Evolutionary conservation across 768 basidiomycete genomes (phyloP), one percentile per base, ranked within the genome.

Genomic region (Pleurotus tuoliensis): DNA sequence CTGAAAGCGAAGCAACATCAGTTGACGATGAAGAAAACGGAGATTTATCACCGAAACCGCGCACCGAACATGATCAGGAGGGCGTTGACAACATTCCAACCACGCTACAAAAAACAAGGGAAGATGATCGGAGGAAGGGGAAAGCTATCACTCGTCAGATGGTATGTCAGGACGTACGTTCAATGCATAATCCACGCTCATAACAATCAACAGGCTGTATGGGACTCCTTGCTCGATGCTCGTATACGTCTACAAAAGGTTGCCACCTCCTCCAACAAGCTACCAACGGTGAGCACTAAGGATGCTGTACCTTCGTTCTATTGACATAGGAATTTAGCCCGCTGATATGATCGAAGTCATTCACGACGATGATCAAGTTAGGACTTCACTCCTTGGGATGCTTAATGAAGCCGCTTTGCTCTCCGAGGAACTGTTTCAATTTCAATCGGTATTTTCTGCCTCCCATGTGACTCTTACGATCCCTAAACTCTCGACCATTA

Each of bases 171-270:
- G 11, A 3, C 30, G 30, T 34, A 9, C 3, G 30, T 34, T 34
- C 30, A 34, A 11, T 11, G 4, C 50, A 11, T 5, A 22, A n/a
- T 22, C 4, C 44, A 7, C 13, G 24, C 1, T 24, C 41, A 16
- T 11, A 45, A 47, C 27, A 56, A 41, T 24, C 51, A 57, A 56
- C 51, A 98, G 94, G 76, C 78, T 2, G 70, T 94, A 37, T 97
- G 93, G 90, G 93, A 98, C 68, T 77, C 80, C 4, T 76, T 98
- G 38, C 78, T 98, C 25, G 92, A 97, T 66, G 83, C 90, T n/a
- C 84, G 96, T 37, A 98, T 98, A 67, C 86, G 86, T 22, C 70
- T 97, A 44, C 96, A 98, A 72, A 98, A 94, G 73, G 81, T 87
- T 20, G 76, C 85, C 45, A 64, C 75, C 1, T 74, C 86, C 9